Percentiles rank a stretch among this genome's conserved stretches.
These are phyloP conservation scores for Mallotus japonicus DNA, from an alignment of 441 rosid species.

Conservation along the genomic window DNA sequence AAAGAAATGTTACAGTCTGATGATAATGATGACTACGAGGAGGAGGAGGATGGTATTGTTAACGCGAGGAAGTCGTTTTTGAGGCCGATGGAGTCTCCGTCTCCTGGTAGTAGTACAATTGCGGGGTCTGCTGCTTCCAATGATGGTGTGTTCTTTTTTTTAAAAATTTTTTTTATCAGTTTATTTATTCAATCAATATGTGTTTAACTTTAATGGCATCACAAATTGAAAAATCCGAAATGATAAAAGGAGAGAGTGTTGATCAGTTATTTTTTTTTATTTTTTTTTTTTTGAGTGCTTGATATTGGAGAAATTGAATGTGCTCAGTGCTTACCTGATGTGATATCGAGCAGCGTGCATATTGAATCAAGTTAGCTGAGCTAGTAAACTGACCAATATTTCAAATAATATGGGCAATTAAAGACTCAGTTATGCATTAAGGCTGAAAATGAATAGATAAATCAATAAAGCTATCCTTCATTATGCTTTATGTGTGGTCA, in stretches of 20 bases:
- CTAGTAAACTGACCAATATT: background rate
- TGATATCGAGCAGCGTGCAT: no score
- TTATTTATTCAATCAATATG: background rate
- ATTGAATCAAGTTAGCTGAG: background rate
- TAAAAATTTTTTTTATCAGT: background rate
- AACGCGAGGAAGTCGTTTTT: constrained; percentile 48
- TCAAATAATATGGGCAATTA: background rate
- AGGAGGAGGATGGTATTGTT: constrained; percentile 25
- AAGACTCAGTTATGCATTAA: background rate
- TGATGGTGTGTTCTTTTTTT: constrained; percentile 45
- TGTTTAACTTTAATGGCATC: no score
- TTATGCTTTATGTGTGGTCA: background rate
- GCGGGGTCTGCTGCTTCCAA: constrained; percentile 64
- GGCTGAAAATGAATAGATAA: background rate
- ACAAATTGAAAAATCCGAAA: no score
- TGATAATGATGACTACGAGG: constrained; percentile 38
- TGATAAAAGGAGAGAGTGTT: background rate
- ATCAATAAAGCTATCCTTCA: background rate
- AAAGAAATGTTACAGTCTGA: constrained; percentile 28
- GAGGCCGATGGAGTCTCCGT: constrained; percentile 57
- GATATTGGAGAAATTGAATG: background rate
- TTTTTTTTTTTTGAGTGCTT: background rate
- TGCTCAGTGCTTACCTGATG: background rate
- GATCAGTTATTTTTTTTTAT: background rate
- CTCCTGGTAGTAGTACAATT: constrained; percentile 71